These are phyloP conservation scores for Diutina siamensis DNA, from an alignment of 1,139 yeast genomes.

Conservation along the genomic window DNA sequence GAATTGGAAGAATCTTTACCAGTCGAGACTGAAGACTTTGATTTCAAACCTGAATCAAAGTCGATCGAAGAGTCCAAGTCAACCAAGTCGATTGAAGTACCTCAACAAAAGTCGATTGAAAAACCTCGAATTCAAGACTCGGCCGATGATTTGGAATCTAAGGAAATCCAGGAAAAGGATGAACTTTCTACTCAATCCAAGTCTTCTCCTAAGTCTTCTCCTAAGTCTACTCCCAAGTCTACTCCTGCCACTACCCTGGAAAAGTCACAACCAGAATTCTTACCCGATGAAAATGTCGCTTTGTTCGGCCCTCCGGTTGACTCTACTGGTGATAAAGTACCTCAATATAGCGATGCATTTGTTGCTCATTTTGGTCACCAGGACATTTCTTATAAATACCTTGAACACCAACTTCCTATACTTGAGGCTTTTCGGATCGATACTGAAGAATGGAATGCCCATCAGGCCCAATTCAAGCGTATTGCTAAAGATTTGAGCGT, in stretches of 20 bases:
- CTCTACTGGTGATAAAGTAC: background rate
- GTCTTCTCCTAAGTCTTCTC: background rate
- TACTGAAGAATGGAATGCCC: background rate
- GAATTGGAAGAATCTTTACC: too few relatives aligned
- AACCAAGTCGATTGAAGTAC: too few relatives aligned
- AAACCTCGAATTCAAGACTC: too few relatives aligned
- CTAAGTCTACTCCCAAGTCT: too few relatives aligned
- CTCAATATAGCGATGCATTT: background rate
- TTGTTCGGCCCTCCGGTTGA: background rate
- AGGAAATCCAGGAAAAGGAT: slow-evolving; percentile 7
- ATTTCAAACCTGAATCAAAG: too few relatives aligned
- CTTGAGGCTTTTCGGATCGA: background rate
- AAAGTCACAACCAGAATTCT: background rate
- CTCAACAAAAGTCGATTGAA: too few relatives aligned
- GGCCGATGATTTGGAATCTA: too few relatives aligned
- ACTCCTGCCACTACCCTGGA: too few relatives aligned
- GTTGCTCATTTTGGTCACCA: background rate
- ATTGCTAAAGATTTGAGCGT: background rate
- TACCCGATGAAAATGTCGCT: background rate
- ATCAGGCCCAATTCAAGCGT: background rate
- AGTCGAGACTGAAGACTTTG: too few relatives aligned
- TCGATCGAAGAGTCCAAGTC: background rate
- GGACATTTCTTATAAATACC: background rate
- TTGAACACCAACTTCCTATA: background rate
- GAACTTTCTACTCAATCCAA: background rate